Evolutionary conservation across 495 filamentous ascomycete species (phyloP).

Genomic region (Tetracladium marchalianum): DNA sequence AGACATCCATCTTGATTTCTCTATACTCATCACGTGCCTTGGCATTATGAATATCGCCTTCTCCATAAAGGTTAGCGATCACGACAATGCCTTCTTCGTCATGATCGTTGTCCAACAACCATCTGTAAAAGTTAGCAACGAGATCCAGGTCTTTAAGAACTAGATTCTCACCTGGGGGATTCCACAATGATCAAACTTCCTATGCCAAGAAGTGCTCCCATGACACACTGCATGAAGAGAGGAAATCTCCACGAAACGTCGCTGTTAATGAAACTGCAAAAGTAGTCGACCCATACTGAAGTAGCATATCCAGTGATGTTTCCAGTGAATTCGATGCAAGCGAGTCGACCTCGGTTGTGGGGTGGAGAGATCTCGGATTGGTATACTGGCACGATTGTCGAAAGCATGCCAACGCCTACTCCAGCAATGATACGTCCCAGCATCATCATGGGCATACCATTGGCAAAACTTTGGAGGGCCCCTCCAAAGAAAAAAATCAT

Average conservation of each 20-base stretch:
- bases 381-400: slow-evolving; percentile 95
- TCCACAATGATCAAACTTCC: slow-evolving; percentile 92
- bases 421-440: slow-evolving; percentile 84
- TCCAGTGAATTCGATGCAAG: slow-evolving; percentile 96
- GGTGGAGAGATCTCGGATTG: slow-evolving; percentile 97
- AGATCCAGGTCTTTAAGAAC: background rate
- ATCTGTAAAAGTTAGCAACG: slow-evolving; percentile 41
- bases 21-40: slow-evolving; percentile 90
- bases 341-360: slow-evolving; percentile 89
- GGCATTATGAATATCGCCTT: slow-evolving; percentile 84
- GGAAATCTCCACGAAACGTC: slow-evolving; percentile 88
- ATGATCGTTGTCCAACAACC: slow-evolving; percentile 94
- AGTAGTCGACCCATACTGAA: slow-evolving; percentile 98
- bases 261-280: slow-evolving; percentile 80
- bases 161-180: slow-evolving; percentile 65
- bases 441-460: slow-evolving; percentile 85
- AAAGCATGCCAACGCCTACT: slow-evolving; percentile 86
- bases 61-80: slow-evolving; percentile 94
- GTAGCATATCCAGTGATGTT: slow-evolving; percentile 93
- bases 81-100: slow-evolving; percentile 98
- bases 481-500: slow-evolving; percentile 87
- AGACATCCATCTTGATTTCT: slow-evolving; percentile 96
- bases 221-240: slow-evolving; percentile 84
- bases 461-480: slow-evolving; percentile 72
- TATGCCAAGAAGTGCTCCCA: slow-evolving; percentile 74